Conservation (phyloP, 495 filamentous ascomycete species). For the Hamigera avellanea region DNA sequence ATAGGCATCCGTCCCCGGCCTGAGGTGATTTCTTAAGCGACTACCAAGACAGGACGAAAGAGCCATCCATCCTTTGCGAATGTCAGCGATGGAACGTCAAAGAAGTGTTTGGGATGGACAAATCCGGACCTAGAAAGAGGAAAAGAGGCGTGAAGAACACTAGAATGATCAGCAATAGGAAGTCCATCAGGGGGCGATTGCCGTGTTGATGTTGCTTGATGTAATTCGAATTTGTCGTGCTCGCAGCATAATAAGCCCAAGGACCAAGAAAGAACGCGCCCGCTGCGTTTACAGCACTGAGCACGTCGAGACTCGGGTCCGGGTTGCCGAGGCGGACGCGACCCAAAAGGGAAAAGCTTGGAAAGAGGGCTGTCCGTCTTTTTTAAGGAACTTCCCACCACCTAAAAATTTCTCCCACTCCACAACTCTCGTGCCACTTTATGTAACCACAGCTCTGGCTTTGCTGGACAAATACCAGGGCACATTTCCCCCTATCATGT, state of each 20-base stretch:
- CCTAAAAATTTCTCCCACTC: constrained; percentile 8
- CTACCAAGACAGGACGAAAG: constrained; percentile 50
- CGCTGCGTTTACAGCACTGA: no score
- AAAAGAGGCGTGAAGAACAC: constrained; percentile 38
- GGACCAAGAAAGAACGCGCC: no score
- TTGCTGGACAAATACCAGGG: constrained; percentile 27
- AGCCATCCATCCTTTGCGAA: constrained; percentile 37
- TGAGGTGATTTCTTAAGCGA: constrained; percentile 32
- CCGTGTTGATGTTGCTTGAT: no score
- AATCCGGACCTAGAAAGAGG: constrained; percentile 33
- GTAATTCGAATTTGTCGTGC: no score
- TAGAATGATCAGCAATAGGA: constrained; percentile 35
- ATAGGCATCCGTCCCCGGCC: constrained; percentile 32
- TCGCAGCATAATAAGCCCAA: no score
- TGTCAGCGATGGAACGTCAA: constrained; percentile 13
- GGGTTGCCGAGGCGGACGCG: not conserved
- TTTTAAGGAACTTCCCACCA: constrained; percentile 14
- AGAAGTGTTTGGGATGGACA: not conserved
- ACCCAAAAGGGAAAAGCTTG: constrained; percentile 19
- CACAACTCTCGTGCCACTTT: constrained; percentile 7
- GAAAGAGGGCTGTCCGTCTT: constrained; percentile 1
- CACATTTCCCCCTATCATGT: constrained; percentile 1
- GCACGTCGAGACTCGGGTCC: no score
- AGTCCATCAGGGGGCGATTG: constrained; percentile 24
- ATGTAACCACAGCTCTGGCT: constrained; percentile 11